These are phyloP conservation scores for Leccinellum rugosiceps DNA, from an alignment of 768 basidiomycete genomes.

Conservation along the genomic window DNA sequence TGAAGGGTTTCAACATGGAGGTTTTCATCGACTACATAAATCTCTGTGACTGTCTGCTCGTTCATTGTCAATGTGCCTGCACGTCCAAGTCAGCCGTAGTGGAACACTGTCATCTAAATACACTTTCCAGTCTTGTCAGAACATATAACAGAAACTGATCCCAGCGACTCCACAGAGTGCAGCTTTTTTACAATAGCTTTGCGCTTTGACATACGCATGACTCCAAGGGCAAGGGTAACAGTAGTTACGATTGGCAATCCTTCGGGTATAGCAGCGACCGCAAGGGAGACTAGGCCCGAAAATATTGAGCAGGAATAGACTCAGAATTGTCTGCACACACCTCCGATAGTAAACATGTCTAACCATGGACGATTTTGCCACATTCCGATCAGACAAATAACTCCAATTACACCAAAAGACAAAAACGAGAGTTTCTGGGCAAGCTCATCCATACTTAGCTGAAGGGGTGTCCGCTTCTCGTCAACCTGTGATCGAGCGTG, in stretches of 20 bases:
- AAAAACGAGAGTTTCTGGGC: constrained; percentile 87
- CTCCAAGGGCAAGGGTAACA: constrained; percentile 92
- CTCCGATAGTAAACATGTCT: constrained; percentile 99
- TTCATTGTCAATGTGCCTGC: constrained; percentile 90
- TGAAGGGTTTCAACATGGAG: constrained; percentile 55
- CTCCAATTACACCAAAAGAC: constrained; percentile 91
- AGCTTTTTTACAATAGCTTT: constrained; percentile 98
- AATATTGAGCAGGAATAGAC: constrained; percentile 3
- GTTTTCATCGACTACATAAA: constrained; percentile 84
- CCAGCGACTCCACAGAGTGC: constrained; percentile 91
- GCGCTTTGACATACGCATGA: constrained; percentile 88
- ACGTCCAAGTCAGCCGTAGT: not conserved
- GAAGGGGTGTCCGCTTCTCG: constrained; percentile 89
- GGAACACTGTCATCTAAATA: not conserved
- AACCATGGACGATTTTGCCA: constrained; percentile 85
- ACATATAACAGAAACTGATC: constrained; percentile 95
- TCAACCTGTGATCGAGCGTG: constrained; percentile 45
- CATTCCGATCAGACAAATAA: constrained; percentile 90
- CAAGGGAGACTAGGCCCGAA: constrained; percentile 73
- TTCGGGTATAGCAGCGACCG: constrained; percentile 98
- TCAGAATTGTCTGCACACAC: constrained; percentile 40
- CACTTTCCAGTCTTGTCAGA: constrained; percentile 89
- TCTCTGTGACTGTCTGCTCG: constrained; percentile 89
- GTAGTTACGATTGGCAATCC: constrained; percentile 96
- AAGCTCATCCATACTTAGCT: constrained; percentile 94